A percentile compares a stretch with the other conserved stretches of the same genome.
phyloP scores from a whole-genome alignment of 2,329 filamentous ascomycete genomes.

The Colletotrichum australisinense region DNA sequence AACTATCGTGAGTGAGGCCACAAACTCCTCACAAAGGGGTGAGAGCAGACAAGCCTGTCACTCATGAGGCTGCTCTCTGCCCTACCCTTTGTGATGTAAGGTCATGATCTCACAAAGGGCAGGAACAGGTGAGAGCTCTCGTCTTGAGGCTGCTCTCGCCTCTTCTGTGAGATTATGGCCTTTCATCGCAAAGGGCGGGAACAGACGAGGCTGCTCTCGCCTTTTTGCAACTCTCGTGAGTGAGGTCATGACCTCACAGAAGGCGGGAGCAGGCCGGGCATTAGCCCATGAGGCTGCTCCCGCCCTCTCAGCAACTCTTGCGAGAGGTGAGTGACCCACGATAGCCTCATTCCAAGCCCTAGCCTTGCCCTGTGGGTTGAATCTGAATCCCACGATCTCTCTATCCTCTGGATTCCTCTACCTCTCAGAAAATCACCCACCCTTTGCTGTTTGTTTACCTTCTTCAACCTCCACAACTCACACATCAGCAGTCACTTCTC shows the following conservation, averaged over 20 bases:
- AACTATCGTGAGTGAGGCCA: not conserved
- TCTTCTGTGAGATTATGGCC: no score
- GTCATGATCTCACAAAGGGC: no score
- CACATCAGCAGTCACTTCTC: not conserved
- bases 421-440: not conserved
- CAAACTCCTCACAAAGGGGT: no score
- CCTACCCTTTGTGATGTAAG: no score
- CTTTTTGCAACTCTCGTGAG: no score
- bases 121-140: no score
- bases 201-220: no score
- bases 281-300: not conserved
- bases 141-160: no score
- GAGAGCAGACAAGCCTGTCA: no score
- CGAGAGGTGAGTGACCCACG: not conserved
- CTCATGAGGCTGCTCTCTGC: no score
- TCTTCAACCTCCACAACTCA: not conserved
- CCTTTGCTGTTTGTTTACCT: not conserved
- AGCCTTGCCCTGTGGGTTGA: constrained; percentile 6
- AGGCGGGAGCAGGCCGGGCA: not conserved
- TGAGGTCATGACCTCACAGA: not conserved
- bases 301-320: not conserved
- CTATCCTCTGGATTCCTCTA: not conserved
- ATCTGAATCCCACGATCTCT: not conserved
- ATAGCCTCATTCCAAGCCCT: not conserved
- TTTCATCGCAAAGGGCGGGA: no score